Percentiles rank a stretch among this genome's conserved stretches.
phyloP scores from a whole-genome alignment of 352 stramenopile species.

The Peronospora destructor region DNA sequence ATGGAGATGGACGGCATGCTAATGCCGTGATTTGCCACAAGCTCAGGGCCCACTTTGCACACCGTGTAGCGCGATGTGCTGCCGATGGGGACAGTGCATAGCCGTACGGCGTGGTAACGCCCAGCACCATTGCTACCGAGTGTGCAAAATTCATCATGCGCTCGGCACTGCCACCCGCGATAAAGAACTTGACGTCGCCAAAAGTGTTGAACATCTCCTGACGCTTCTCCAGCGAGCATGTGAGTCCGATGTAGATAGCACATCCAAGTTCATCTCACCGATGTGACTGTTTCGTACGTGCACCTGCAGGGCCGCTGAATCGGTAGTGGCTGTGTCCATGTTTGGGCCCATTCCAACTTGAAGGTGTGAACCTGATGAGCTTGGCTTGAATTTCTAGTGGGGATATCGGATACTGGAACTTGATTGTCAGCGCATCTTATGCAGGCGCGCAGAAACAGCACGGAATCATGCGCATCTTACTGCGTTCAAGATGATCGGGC shows the following conservation, averaged over 20 bases:
- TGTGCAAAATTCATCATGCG: conserved; percentile 71
- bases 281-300: conserved; percentile 67
- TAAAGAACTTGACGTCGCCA: conserved; percentile 74
- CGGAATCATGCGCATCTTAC: too few relatives aligned
- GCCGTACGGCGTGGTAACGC: conserved; percentile 53
- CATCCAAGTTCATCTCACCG: conserved; percentile 47
- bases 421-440: too few relatives aligned
- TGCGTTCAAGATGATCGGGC: not conserved
- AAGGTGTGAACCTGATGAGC: not conserved
- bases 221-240: conserved; percentile 43
- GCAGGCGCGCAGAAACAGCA: too few relatives aligned
- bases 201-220: conserved; percentile 44
- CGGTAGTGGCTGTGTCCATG: conserved; percentile 14
- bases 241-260: conserved; percentile 74
- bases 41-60: conserved; percentile 76
- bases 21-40: conserved; percentile 79
- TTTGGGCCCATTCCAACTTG: conserved; percentile 26
- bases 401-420: too few relatives aligned
- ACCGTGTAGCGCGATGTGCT: conserved; percentile 67
- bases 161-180: conserved; percentile 61
- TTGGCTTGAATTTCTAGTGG: too few relatives aligned
- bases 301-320: conserved; percentile 10
- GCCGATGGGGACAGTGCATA: conserved; percentile 55
- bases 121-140: conserved; percentile 45
- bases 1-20: conserved; percentile 78